A percentile compares a stretch with the other conserved stretches of the same genome.
These are phyloP conservation scores for Rhodotorula kratochvilovae DNA, from an alignment of 768 basidiomycete species.

Conservation along the genomic window DNA sequence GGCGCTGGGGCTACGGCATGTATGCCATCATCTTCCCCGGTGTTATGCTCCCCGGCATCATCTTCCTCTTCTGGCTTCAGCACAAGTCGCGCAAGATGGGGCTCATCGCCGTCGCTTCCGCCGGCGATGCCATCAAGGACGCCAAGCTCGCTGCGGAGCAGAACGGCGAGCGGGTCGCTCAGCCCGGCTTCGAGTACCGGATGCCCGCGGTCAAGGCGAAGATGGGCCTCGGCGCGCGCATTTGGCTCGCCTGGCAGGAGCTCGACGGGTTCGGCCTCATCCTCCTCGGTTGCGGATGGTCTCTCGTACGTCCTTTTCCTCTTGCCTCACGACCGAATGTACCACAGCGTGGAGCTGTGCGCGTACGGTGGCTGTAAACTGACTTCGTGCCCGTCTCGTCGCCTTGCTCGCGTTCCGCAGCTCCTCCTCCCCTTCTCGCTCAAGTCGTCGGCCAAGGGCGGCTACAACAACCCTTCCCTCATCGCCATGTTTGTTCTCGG, in stretches of 20 bases:
- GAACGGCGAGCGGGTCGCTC: not conserved
- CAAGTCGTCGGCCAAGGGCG: slow-evolving; percentile 45
- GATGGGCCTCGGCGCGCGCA: not conserved
- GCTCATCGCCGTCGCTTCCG: not conserved
- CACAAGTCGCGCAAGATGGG: not conserved
- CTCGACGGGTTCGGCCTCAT: slow-evolving; percentile 33
- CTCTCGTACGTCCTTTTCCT: not conserved
- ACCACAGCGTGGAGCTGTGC: too few relatives aligned
- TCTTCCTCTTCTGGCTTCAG: slow-evolving; percentile 12
- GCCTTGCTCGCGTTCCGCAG: slow-evolving; percentile 3
- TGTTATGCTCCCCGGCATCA: slow-evolving; percentile 7
- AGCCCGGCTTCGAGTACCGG: not conserved
- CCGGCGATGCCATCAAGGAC: slow-evolving; percentile 17
- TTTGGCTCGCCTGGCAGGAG: slow-evolving; percentile 6
- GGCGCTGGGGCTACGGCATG: not conserved
- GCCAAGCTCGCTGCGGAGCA: slow-evolving; percentile 9
- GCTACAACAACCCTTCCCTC: slow-evolving; percentile 44
- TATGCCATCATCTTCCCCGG: slow-evolving; percentile 25
- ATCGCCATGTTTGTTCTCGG: slow-evolving; percentile 48
- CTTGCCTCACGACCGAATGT: too few relatives aligned
- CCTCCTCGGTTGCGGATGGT: slow-evolving; percentile 35
- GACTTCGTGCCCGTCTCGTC: too few relatives aligned
- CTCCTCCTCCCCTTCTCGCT: slow-evolving; percentile 42
- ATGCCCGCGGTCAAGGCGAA: not conserved
- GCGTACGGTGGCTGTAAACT: too few relatives aligned